A percentile compares a stretch with the other conserved stretches of the same genome.
phyloP scores from a whole-genome alignment of 2,329 filamentous ascomycete genomes.

The Aureobasidium leucospermi region DNA sequence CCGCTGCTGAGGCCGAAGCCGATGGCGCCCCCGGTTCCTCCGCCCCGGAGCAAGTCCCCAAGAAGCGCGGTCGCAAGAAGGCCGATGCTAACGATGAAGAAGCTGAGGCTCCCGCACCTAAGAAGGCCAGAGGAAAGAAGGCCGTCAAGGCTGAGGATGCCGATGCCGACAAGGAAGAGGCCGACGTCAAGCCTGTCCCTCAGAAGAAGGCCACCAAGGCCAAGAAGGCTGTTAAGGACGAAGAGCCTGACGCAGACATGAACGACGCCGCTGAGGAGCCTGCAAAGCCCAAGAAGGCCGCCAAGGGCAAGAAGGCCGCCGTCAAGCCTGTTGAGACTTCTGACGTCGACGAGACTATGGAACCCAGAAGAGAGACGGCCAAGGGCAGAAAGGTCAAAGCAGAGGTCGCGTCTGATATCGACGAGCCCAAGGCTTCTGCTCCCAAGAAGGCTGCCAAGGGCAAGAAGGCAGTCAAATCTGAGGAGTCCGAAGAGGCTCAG shows the following conservation, averaged over 20 bases:
- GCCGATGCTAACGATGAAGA: slow-evolving; percentile 30
- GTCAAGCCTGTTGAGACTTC: slow-evolving; percentile 3
- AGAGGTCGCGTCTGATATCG: neutral
- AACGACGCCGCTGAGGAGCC: slow-evolving; percentile 15
- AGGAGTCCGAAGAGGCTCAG: neutral
- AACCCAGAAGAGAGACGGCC: slow-evolving; percentile 20
- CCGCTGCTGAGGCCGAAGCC: slow-evolving; percentile 19
- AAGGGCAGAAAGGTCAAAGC: slow-evolving; percentile 3
- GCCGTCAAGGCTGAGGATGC: slow-evolving; percentile 22
- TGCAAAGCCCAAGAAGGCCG: slow-evolving; percentile 12
- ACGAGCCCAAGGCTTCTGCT: slow-evolving; percentile 10
- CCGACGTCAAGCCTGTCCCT: neutral
- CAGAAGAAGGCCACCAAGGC: slow-evolving; percentile 11
- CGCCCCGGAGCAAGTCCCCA: slow-evolving; percentile 27
- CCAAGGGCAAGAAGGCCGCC: neutral
- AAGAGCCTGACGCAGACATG: slow-evolving; percentile 13
- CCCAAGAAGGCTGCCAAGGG: slow-evolving; percentile 2
- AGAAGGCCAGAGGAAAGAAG: slow-evolving; percentile 21
- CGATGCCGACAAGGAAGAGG: slow-evolving; percentile 14
- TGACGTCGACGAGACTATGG: slow-evolving; percentile 7
- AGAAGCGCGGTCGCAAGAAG: slow-evolving; percentile 35
- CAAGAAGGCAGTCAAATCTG: slow-evolving; percentile 8
- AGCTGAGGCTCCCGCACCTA: slow-evolving; percentile 23
- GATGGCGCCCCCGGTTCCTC: slow-evolving; percentile 13
- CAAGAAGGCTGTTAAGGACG: slow-evolving; percentile 1